phyloP scores from a whole-genome alignment of 176 grass and related monocot genomes.

The Hordeum marinum region DNA sequence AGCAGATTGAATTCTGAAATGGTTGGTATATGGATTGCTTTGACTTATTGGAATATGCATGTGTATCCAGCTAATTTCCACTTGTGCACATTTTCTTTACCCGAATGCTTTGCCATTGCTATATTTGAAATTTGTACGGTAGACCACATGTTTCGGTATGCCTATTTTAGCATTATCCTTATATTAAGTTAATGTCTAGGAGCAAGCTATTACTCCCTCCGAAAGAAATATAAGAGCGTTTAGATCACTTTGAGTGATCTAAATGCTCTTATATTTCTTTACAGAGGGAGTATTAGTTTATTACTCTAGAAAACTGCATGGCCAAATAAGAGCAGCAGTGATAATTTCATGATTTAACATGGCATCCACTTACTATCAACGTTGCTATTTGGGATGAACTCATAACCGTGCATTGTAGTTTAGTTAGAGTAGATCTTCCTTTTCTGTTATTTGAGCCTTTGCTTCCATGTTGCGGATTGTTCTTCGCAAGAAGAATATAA shows the following conservation, averaged over 20 bases:
- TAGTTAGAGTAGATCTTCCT: not conserved
- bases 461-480: not conserved
- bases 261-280: too few relatives aligned
- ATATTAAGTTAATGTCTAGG: not conserved
- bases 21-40: constrained; percentile 26
- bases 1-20: constrained; percentile 9
- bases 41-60: not conserved
- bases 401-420: not conserved
- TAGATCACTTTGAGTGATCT: too few relatives aligned
- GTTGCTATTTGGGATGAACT: not conserved
- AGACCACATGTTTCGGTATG: not conserved
- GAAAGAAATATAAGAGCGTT: too few relatives aligned
- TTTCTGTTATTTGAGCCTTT: not conserved
- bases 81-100: not conserved
- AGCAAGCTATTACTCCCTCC: not conserved
- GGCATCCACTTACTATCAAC: not conserved
- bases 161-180: not conserved
- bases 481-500: not conserved
- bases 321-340: not conserved
- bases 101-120: not conserved
- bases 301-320: not conserved
- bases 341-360: constrained; percentile 9
- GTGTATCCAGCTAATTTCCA: not conserved
- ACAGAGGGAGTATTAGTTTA: too few relatives aligned
- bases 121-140: not conserved